Evolutionary conservation across 176 grass and related monocot species (phyloP).

Genomic region (Musa itinerans): DNA sequence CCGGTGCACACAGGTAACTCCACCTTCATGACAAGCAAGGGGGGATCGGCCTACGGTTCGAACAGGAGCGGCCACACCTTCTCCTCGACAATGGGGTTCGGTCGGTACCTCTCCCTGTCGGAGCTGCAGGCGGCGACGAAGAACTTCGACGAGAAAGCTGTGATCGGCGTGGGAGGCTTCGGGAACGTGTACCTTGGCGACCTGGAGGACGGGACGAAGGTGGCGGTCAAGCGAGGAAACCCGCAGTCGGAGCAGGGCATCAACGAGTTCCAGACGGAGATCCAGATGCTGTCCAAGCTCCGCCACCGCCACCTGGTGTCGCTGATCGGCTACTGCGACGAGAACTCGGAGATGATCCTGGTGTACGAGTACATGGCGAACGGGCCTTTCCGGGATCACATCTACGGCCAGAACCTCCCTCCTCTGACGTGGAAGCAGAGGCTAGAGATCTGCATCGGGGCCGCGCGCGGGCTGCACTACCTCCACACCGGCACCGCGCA

Average conservation of each 20-base stretch:
- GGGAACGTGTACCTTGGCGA: slow-evolving; percentile 92
- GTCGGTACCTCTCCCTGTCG: slow-evolving; percentile 62
- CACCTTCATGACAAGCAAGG: slow-evolving; percentile 60
- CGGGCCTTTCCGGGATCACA: slow-evolving; percentile 77
- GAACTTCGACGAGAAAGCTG: slow-evolving; percentile 69
- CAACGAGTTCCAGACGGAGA: slow-evolving; percentile 95
- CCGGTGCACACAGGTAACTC: slow-evolving; percentile 72
- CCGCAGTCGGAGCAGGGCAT: slow-evolving; percentile 92
- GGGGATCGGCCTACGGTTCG: slow-evolving; percentile 44
- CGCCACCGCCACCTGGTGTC: slow-evolving; percentile 93
- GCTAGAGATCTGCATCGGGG: slow-evolving; percentile 99
- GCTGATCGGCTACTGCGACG: slow-evolving; percentile 96
- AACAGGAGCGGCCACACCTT: slow-evolving; percentile 74
- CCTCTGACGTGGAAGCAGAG: slow-evolving; percentile 91
- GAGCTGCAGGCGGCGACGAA: slow-evolving; percentile 76
- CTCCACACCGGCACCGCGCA: slow-evolving; percentile 95
- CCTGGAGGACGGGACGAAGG: slow-evolving; percentile 74
- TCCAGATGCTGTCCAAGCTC: slow-evolving; percentile 97
- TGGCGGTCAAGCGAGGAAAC: slow-evolving; percentile 88
- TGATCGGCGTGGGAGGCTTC: slow-evolving; percentile 92
- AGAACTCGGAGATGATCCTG: slow-evolving; percentile 94
- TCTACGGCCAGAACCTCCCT: slow-evolving; percentile 54
- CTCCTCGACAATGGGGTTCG: slow-evolving; percentile 62
- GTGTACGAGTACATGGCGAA: slow-evolving; percentile 99
- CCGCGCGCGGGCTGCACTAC: slow-evolving; percentile 77